Evolutionary conservation across 73 alveolate species (phyloP).

Genomic region (Tetrahymena borealis): DNA sequence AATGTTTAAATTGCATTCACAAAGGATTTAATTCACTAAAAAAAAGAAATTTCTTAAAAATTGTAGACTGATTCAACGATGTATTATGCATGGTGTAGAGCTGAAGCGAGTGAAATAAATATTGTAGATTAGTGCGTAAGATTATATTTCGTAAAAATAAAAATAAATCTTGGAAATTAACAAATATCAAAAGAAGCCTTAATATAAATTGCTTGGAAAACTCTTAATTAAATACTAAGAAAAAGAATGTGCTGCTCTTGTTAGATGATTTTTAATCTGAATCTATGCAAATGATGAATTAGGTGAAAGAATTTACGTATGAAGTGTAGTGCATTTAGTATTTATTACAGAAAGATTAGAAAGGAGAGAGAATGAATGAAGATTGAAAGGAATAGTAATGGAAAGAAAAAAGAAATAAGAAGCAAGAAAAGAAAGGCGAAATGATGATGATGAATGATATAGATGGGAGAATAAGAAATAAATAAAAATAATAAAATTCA

Average conservation of each 20-base stretch:
- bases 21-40: not conserved
- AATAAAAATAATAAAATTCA: not conserved
- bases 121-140: not conserved
- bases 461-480: not conserved
- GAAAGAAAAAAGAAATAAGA: not conserved
- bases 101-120: not conserved
- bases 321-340: too few relatives aligned
- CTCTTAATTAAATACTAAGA: too few relatives aligned
- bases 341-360: not conserved
- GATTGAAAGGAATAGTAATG: not conserved
- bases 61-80: not conserved
- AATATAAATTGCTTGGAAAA: too few relatives aligned
- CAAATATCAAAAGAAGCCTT: too few relatives aligned
- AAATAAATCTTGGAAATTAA: too few relatives aligned
- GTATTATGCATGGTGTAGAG: not conserved
- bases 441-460: not conserved
- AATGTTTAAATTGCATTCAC: not conserved
- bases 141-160: not conserved
- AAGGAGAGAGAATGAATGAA: not conserved
- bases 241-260: too few relatives aligned
- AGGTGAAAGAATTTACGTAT: too few relatives aligned
- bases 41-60: not conserved
- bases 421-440: not conserved
- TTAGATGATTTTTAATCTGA: too few relatives aligned
- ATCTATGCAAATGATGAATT: too few relatives aligned